Percentiles rank a stretch among this genome's conserved stretches.
Evolutionary conservation across 768 basidiomycete genomes (phyloP).

Genomic region (Sarcodon sp.): DNA sequence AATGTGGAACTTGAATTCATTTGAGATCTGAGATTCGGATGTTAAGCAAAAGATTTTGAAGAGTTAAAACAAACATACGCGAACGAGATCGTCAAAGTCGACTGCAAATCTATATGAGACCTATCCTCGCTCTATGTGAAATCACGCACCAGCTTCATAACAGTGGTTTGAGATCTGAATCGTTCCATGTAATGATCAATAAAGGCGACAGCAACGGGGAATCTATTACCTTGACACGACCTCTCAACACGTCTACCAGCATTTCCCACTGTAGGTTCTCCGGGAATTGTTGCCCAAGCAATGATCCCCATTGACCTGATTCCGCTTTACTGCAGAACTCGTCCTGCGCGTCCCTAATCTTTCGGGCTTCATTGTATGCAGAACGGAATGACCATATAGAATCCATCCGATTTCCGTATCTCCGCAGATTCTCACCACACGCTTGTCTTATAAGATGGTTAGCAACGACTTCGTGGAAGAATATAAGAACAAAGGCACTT

Average conservation of each 20-base stretch:
- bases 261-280: slow-evolving; percentile 61
- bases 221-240: slow-evolving; percentile 60
- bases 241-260: slow-evolving; percentile 73
- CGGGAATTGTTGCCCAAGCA: slow-evolving; percentile 40
- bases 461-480: slow-evolving; percentile 2
- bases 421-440: slow-evolving; percentile 25
- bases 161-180: slow-evolving; percentile 51
- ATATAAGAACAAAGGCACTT: slow-evolving; percentile 31
- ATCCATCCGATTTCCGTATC: slow-evolving; percentile 51
- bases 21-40: slow-evolving; percentile 38
- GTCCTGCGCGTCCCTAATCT: slow-evolving; percentile 59
- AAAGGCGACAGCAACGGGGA: neutral
- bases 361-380: slow-evolving; percentile 68
- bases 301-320: slow-evolving; percentile 23
- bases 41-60: neutral
- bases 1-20: slow-evolving; percentile 76
- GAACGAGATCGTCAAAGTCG: slow-evolving; percentile 59
- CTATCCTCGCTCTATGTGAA: neutral
- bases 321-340: slow-evolving; percentile 54
- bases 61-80: slow-evolving; percentile 25
- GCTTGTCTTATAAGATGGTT: slow-evolving; percentile 17
- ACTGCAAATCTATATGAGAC: slow-evolving; percentile 25
- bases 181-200: neutral
- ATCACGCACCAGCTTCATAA: slow-evolving; percentile 32
- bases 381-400: slow-evolving; percentile 63